Evolutionary conservation across 352 stramenopile species (phyloP).

Genomic region (Phytophthora pluvialis): DNA sequence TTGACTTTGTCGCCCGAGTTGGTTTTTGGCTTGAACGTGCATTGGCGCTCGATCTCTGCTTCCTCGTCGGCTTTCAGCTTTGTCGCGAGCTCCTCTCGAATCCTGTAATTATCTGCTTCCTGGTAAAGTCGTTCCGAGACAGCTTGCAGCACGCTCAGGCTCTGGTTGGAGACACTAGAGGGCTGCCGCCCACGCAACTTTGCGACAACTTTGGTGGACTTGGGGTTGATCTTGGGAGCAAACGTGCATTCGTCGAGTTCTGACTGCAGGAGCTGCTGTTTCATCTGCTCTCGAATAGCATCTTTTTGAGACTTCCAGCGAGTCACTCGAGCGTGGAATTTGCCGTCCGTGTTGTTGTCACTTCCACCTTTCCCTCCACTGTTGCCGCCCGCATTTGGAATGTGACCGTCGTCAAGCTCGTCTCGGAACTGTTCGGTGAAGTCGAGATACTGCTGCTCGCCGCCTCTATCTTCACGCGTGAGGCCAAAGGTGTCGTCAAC

Average conservation of each 20-base stretch:
- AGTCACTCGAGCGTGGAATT: constrained; percentile 77
- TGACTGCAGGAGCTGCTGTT: constrained; percentile 75
- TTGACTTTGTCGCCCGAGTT: constrained; percentile 70
- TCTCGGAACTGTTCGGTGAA: constrained; percentile 56
- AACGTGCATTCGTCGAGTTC: constrained; percentile 86
- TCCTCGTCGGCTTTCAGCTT: constrained; percentile 75
- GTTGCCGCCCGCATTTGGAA: constrained; percentile 12
- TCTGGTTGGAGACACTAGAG: constrained; percentile 19
- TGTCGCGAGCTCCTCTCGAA: constrained; percentile 68
- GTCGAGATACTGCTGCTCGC: constrained; percentile 51
- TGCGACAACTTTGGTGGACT: constrained; percentile 72
- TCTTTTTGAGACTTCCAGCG: constrained; percentile 86
- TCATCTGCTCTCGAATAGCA: constrained; percentile 76
- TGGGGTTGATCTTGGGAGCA: constrained; percentile 73
- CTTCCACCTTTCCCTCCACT: constrained; percentile 31
- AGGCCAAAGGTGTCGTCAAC: constrained; percentile 14
- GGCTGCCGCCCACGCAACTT: constrained; percentile 59
- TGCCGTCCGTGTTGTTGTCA: constrained; percentile 44
- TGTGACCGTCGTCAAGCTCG: constrained; percentile 36
- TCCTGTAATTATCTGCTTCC: constrained; percentile 78
- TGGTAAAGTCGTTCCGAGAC: constrained; percentile 81
- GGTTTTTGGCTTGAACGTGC: constrained; percentile 76
- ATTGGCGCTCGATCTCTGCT: constrained; percentile 71
- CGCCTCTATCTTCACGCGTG: constrained; percentile 8
- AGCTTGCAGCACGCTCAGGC: constrained; percentile 33